Evolutionary conservation across 2,329 filamentous ascomycete species (phyloP).

Genomic region (Aspergillus terreus): DNA sequence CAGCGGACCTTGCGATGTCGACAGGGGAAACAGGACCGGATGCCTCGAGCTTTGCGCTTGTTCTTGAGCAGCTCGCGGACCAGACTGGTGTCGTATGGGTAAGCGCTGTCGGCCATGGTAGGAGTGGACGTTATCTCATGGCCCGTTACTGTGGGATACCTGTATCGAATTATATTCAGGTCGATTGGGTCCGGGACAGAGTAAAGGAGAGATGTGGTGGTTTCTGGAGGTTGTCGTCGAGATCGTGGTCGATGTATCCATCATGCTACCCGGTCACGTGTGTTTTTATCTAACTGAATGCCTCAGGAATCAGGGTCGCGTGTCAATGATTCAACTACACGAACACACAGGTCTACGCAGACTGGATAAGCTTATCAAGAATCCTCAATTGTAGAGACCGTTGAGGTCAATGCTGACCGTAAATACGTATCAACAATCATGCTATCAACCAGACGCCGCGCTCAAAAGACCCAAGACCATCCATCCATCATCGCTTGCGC

Average conservation of each 20-base stretch:
- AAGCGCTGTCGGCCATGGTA: conserved; percentile 11
- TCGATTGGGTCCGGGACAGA: not conserved
- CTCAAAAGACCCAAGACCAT: conserved; percentile 6
- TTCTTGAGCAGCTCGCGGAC: conserved; percentile 20
- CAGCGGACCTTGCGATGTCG: conserved; percentile 22
- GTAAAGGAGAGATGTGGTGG: not conserved
- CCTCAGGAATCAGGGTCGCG: no score
- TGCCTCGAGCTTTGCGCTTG: conserved; percentile 18
- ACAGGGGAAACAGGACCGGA: conserved; percentile 24
- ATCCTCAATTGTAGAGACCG: not conserved
- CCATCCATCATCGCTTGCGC: conserved; percentile 6
- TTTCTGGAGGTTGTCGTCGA: not conserved
- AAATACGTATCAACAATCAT: not conserved
- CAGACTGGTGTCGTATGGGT: conserved; percentile 20
- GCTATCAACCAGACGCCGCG: conserved; percentile 8
- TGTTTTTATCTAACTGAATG: no score
- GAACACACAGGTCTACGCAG: not conserved
- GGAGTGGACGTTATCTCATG: not conserved
- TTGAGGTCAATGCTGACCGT: not conserved
- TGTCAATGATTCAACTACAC: no score
- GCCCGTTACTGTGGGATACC: not conserved
- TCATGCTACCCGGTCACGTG: not conserved
- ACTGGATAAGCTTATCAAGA: not conserved
- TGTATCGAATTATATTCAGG: not conserved
- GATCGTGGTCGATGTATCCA: not conserved